These are phyloP conservation scores for Phytophthora rubi DNA, from an alignment of 352 stramenopile species.

Conservation along the genomic window DNA sequence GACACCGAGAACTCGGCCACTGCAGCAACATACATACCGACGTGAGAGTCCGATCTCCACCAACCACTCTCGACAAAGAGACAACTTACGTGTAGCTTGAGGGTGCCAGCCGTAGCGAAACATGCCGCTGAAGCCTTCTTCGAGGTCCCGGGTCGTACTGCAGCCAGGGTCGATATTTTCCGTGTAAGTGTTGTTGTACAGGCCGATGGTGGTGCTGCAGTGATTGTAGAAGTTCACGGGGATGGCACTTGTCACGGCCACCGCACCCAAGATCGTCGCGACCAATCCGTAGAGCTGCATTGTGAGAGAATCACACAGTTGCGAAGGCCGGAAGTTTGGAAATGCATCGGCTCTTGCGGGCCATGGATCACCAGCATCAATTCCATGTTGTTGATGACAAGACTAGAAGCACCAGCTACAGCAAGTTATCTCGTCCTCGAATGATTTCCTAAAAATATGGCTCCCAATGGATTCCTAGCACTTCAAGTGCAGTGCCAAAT, in stretches of 20 bases:
- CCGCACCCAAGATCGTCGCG: constrained; percentile 6
- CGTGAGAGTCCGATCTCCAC: background rate
- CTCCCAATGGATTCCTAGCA: background rate
- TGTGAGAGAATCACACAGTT: background rate
- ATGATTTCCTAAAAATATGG: constrained; percentile 19
- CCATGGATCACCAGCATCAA: background rate
- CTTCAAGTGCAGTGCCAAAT: background rate
- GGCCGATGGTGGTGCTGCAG: constrained; percentile 45
- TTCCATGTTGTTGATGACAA: no score
- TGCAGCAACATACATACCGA: constrained; percentile 12
- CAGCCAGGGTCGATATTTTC: constrained; percentile 42
- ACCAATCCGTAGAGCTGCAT: constrained; percentile 24
- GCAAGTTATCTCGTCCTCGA: constrained; percentile 38
- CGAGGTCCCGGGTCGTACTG: constrained; percentile 38
- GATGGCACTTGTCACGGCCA: constrained; percentile 33
- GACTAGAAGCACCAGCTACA: constrained; percentile 13
- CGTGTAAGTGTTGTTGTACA: constrained; percentile 59
- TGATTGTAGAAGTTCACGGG: constrained; percentile 66
- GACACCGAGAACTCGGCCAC: constrained; percentile 59
- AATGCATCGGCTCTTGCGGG: constrained; percentile 12
- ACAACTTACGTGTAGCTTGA: constrained; percentile 51
- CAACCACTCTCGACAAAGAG: background rate
- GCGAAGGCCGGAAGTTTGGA: constrained; percentile 5
- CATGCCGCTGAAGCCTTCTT: constrained; percentile 66
- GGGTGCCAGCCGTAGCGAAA: constrained; percentile 65